Evolutionary conservation across 2,329 filamentous ascomycete species (phyloP).

Genomic region (Pseudocercospora macadamiae): DNA sequence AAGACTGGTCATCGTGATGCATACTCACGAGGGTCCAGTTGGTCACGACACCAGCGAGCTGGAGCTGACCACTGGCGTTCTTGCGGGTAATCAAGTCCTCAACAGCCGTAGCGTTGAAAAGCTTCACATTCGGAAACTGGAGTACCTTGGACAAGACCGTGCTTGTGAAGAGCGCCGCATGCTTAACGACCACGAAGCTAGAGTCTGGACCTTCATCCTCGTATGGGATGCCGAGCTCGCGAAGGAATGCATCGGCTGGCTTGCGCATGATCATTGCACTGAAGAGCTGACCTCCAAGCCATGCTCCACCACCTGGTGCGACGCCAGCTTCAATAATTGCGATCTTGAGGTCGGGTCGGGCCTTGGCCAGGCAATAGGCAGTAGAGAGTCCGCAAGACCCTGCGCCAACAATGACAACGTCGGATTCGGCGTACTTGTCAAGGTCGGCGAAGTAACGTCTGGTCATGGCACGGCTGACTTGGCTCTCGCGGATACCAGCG

Average conservation of each 20-base stretch:
- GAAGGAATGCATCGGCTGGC: conserved; percentile 82
- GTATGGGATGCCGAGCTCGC: conserved; percentile 78
- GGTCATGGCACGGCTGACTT: conserved; percentile 89
- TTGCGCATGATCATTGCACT: conserved; percentile 94
- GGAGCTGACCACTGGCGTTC: conserved; percentile 56
- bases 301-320: conserved; percentile 84
- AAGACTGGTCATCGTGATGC: conserved; percentile 64
- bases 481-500: conserved; percentile 83
- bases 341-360: conserved; percentile 87
- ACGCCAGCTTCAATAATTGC: conserved; percentile 88
- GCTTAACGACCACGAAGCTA: conserved; percentile 88
- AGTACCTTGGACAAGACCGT: conserved; percentile 84
- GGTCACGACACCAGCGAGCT: conserved; percentile 86
- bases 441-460: conserved; percentile 90
- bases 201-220: conserved; percentile 71
- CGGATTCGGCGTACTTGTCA: conserved; percentile 85
- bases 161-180: conserved; percentile 88
- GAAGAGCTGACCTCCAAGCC: conserved; percentile 94
- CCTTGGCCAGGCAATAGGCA: conserved; percentile 80
- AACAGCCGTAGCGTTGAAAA: conserved; percentile 92
- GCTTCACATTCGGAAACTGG: conserved; percentile 85
- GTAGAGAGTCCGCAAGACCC: conserved; percentile 85
- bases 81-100: conserved; percentile 89
- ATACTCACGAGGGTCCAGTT: conserved; percentile 91
- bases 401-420: conserved; percentile 90